Evolutionary conservation across 2,329 filamentous ascomycete species (phyloP).

Genomic region (Microthyrium microscopicum): DNA sequence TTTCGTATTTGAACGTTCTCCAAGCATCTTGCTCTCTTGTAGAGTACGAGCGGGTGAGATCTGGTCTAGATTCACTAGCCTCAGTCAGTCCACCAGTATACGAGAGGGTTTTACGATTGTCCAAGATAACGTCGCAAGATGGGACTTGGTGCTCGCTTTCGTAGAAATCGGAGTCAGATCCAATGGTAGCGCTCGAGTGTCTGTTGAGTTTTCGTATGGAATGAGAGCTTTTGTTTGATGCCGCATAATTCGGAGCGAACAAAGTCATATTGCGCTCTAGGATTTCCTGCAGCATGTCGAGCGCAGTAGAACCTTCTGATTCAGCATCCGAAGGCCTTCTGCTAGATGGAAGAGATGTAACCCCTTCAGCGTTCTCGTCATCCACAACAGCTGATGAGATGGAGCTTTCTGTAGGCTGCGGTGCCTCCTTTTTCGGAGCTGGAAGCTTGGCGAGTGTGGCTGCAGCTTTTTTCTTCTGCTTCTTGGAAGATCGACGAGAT

Average conservation of each 20-base stretch:
- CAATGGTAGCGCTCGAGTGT: conserved; percentile 31
- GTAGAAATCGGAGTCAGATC: conserved; percentile 67
- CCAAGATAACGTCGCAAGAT: conserved; percentile 65
- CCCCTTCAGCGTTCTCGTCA: conserved; percentile 2
- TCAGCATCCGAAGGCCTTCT: conserved; percentile 40
- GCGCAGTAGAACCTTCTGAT: conserved; percentile 52
- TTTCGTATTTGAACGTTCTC: conserved; percentile 81
- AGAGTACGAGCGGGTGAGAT: conserved; percentile 28
- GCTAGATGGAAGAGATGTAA: conserved; percentile 3
- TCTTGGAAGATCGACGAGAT: conserved; percentile 43
- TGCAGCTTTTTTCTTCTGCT: conserved; percentile 27
- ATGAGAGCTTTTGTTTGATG: conserved; percentile 21
- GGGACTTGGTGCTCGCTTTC: conserved; percentile 76
- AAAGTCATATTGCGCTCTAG: conserved; percentile 32
- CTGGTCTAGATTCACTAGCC: conserved; percentile 18
- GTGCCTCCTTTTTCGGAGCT: too few species aligned
- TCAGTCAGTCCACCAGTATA: conserved; percentile 43
- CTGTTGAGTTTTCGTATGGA: conserved; percentile 16
- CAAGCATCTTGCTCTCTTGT: conserved; percentile 62
- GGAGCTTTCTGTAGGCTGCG: conserved; percentile 8
- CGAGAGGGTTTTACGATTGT: conserved; percentile 77
- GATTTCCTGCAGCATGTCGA: conserved; percentile 70
- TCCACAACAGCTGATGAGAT: conserved; percentile 7
- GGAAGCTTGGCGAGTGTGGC: too few species aligned
- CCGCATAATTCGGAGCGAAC: conserved; percentile 18